A percentile compares a stretch with the other conserved stretches of the same genome.
phyloP scores from a whole-genome alignment of 345 rosid genomes.

The Eucalyptus sideroxylon region DNA sequence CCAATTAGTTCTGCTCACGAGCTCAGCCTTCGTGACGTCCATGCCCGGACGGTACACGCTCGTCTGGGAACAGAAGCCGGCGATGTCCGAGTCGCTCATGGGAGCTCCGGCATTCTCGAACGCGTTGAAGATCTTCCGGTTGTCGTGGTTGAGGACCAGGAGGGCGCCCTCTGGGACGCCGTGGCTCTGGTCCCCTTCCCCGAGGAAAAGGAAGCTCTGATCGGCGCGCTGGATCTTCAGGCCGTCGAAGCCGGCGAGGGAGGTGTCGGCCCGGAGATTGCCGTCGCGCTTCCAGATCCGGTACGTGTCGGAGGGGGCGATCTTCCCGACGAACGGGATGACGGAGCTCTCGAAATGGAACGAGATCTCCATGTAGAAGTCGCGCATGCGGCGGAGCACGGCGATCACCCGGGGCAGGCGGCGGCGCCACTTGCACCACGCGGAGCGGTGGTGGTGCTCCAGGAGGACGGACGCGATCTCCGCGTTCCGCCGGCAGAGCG shows the following conservation, averaged over 20 bases:
- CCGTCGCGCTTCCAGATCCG: slow-evolving; percentile 95
- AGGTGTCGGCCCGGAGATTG: slow-evolving; percentile 76
- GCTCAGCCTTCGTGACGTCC: slow-evolving; percentile 85
- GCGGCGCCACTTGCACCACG: slow-evolving; percentile 91
- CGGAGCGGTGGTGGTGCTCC: slow-evolving; percentile 44
- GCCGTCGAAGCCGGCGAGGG: slow-evolving; percentile 84
- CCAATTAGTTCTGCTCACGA: slow-evolving; percentile 74
- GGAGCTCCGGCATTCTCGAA: slow-evolving; percentile 68
- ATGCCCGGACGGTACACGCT: slow-evolving; percentile 87
- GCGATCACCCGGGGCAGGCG: slow-evolving; percentile 68
- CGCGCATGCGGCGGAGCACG: slow-evolving; percentile 70
- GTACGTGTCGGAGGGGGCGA: slow-evolving; percentile 95
- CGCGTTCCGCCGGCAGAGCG: slow-evolving; percentile 48
- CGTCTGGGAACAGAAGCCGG: slow-evolving; percentile 52
- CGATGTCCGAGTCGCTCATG: slow-evolving; percentile 49
- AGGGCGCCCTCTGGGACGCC: slow-evolving; percentile 57
- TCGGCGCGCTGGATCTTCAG: slow-evolving; percentile 81
- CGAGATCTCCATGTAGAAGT: slow-evolving; percentile 91
- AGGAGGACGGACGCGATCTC: slow-evolving; percentile 42
- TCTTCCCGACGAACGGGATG: slow-evolving; percentile 76
- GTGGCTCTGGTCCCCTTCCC: slow-evolving; percentile 58
- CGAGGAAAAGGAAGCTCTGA: slow-evolving; percentile 78
- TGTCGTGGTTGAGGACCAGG: slow-evolving; percentile 62
- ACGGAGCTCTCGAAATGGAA: slow-evolving; percentile 92
- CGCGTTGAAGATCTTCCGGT: slow-evolving; percentile 58